Evolutionary conservation across 1,284 basidiomycete species (phyloP).

Genomic region (Ganoderma lucidum): DNA sequence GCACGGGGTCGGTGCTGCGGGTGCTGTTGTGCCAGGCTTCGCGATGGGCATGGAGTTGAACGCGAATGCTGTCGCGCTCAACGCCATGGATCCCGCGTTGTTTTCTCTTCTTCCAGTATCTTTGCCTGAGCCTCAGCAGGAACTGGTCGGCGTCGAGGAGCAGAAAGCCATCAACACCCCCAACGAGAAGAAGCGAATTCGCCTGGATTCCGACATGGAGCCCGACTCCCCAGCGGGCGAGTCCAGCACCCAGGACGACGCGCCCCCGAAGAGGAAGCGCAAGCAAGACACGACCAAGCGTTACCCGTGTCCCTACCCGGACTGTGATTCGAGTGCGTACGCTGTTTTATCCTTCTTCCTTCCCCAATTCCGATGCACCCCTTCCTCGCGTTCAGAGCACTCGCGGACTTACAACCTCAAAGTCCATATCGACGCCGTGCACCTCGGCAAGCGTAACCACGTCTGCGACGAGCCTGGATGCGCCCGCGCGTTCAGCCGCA

Average conservation of each 20-base stretch:
- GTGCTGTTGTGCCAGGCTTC: neutral
- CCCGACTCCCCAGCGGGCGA: neutral
- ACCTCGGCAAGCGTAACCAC: conserved; percentile 12
- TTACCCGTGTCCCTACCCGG: conserved; percentile 8
- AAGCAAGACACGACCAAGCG: conserved; percentile 16
- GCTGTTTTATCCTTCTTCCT: neutral
- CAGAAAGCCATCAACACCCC: no score
- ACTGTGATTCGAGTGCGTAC: neutral
- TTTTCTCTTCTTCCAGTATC: neutral
- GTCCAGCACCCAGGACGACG: neutral
- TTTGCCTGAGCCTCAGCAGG: neutral
- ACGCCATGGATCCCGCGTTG: neutral
- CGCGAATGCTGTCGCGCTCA: neutral
- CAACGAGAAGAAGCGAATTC: no score
- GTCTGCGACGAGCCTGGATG: conserved; percentile 16
- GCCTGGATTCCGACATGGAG: no score
- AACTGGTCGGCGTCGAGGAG: neutral
- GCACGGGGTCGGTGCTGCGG: conserved; percentile 16
- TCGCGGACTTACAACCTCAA: conserved; percentile 25
- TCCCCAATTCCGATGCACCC: neutral
- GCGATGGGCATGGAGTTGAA: conserved; percentile 4
- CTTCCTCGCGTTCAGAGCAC: conserved; percentile 8
- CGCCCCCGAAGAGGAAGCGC: neutral
- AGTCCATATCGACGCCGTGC: conserved; percentile 22
- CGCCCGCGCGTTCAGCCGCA: conserved; percentile 18